phyloP scores from a whole-genome alignment of 2,329 filamentous ascomycete genomes.

The Ophiostoma sp. region DNA sequence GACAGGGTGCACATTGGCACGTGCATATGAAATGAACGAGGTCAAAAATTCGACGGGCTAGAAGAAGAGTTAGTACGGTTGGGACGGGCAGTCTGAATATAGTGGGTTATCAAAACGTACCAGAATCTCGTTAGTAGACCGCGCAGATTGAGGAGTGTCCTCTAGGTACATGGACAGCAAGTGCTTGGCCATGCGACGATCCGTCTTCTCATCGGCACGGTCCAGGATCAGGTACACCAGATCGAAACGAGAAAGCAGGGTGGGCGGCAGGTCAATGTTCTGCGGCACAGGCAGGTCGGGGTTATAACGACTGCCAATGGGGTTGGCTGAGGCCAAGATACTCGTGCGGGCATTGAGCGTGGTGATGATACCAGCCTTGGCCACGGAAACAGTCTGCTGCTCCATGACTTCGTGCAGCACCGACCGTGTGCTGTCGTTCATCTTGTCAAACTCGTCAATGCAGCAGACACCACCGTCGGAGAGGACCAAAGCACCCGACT shows the following conservation, averaged over 20 bases:
- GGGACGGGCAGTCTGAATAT: not conserved
- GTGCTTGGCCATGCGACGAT: slow-evolving; percentile 85
- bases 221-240: slow-evolving; percentile 95
- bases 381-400: slow-evolving; percentile 78
- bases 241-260: slow-evolving; percentile 90
- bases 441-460: slow-evolving; percentile 83
- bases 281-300: slow-evolving; percentile 91
- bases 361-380: slow-evolving; percentile 91
- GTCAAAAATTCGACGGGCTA: slow-evolving; percentile 87
- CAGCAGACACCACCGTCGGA: slow-evolving; percentile 80
- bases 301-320: slow-evolving; percentile 97
- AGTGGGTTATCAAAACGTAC: not conserved
- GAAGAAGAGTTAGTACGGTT: not conserved
- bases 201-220: slow-evolving; percentile 81
- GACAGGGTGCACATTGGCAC: slow-evolving; percentile 73
- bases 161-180: slow-evolving; percentile 95
- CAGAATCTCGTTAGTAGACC: slow-evolving; percentile 68
- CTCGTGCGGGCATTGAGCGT: slow-evolving; percentile 93
- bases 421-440: slow-evolving; percentile 72
- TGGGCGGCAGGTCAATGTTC: slow-evolving; percentile 95
- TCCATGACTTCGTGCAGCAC: slow-evolving; percentile 87
- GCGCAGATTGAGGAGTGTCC: slow-evolving; percentile 81
- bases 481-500: slow-evolving; percentile 71
- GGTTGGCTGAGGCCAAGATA: slow-evolving; percentile 94
- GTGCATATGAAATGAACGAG: slow-evolving; percentile 93